phyloP scores from a whole-genome alignment of 1,284 basidiomycete species.

The Cutaneotrichosporon dermatis region DNA sequence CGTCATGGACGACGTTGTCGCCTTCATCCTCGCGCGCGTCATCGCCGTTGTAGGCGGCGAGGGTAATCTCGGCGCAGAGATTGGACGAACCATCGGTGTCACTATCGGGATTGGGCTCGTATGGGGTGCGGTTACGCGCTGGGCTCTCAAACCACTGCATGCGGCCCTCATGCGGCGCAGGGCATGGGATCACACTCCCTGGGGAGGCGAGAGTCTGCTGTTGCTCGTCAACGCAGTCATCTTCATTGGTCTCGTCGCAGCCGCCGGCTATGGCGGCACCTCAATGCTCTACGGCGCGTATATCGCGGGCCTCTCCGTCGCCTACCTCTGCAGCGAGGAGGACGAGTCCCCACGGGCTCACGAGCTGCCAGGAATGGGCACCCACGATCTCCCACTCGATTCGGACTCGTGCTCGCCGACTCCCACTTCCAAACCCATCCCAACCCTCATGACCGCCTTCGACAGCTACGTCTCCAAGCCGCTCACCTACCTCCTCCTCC shows the following conservation, averaged over 20 bases:
- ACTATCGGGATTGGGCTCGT: conserved; percentile 25
- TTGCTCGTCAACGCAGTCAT: conserved; percentile 31
- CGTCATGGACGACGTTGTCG: conserved; percentile 57
- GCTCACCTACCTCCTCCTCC: conserved; percentile 50
- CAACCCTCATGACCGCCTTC: conserved; percentile 32
- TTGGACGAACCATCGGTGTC: conserved; percentile 32
- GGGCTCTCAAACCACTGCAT: background rate
- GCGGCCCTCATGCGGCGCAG: background rate
- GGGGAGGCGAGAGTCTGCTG: conserved; percentile 26
- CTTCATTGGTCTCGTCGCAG: conserved; percentile 36
- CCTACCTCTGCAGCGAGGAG: conserved; percentile 25
- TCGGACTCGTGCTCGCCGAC: too few species aligned
- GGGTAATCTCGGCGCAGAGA: conserved; percentile 24
- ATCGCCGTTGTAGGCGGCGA: conserved; percentile 44
- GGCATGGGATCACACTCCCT: conserved; percentile 8
- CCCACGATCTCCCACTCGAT: too few species aligned
- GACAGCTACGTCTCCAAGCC: conserved; percentile 43
- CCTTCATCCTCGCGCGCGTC: conserved; percentile 55
- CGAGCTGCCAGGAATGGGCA: too few species aligned
- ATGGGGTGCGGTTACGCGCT: conserved; percentile 16
- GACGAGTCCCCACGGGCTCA: background rate
- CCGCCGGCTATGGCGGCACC: conserved; percentile 44
- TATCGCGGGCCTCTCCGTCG: conserved; percentile 47
- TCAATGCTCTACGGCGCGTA: conserved; percentile 53
- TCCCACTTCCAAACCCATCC: too few species aligned